A percentile compares a stretch with the other conserved stretches of the same genome.
phyloP scores from a whole-genome alignment of 176 grass and related monocot genomes.

The Miscanthus lutarioriparius region DNA sequence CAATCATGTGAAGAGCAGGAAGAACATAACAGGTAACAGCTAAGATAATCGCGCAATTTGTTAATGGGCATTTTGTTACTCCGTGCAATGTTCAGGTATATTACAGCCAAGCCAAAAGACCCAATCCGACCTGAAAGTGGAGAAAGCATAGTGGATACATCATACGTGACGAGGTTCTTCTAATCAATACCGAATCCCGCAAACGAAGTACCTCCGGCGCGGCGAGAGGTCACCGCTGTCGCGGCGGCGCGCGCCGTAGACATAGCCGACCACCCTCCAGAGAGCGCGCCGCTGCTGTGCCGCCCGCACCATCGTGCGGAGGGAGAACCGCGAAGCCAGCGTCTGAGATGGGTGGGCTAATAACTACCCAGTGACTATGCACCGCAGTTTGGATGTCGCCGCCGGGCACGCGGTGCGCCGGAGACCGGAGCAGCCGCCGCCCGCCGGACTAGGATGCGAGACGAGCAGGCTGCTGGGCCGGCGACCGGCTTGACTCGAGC shows the following conservation, averaged over 20 bases:
- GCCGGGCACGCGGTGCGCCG: background rate
- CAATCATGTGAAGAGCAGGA: background rate
- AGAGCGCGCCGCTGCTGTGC: background rate
- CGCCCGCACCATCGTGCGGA: background rate
- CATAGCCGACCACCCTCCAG: background rate
- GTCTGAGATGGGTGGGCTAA: too few species aligned
- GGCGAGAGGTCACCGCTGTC: background rate
- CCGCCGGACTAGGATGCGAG: background rate
- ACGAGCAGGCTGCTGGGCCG: background rate
- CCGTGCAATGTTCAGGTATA: background rate
- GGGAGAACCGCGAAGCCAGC: background rate
- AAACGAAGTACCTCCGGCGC: background rate
- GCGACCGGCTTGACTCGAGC: background rate
- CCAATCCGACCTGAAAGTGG: background rate
- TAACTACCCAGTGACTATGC: background rate
- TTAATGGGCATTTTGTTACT: background rate
- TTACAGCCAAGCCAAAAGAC: background rate
- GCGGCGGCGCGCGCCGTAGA: background rate
- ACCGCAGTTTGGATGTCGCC: background rate
- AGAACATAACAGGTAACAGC: background rate
- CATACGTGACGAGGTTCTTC: background rate
- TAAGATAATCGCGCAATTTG: background rate
- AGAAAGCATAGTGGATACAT: background rate
- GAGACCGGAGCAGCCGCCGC: background rate
- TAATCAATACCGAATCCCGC: background rate